phyloP scores from a whole-genome alignment of 1,139 yeast genomes.

The Lodderomyces pseudojiufengensis region DNA sequence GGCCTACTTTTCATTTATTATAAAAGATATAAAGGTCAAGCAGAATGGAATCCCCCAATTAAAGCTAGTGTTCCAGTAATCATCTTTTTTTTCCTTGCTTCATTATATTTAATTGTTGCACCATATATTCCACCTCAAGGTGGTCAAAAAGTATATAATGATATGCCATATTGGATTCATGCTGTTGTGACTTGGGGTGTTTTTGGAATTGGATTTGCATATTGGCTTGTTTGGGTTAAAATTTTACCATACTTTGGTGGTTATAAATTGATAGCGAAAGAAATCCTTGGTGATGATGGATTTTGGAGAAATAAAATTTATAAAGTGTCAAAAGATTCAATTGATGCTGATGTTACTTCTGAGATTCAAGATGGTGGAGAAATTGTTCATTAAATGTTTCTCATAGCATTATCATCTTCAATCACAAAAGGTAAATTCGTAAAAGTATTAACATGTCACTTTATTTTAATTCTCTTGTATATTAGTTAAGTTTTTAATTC shows the following conservation, averaged over 20 bases:
- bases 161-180: constrained; percentile 74
- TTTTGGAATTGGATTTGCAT: constrained; percentile 64
- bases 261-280: constrained; percentile 55
- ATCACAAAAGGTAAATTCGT: no score
- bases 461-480: no score
- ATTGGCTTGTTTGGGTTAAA: constrained; percentile 68
- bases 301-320: constrained; percentile 68
- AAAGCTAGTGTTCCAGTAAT: constrained; percentile 64
- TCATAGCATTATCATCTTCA: no score
- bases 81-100: constrained; percentile 61
- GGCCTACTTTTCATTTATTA: constrained; percentile 43
- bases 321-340: constrained; percentile 30
- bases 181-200: constrained; percentile 82
- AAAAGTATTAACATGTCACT: no score
- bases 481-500: no score
- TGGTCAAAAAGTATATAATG: constrained; percentile 64
- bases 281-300: constrained; percentile 66
- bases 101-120: constrained; percentile 68
- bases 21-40: constrained; percentile 47
- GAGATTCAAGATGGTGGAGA: constrained; percentile 13
- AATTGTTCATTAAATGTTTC: background rate
- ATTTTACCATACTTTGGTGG: constrained; percentile 57
- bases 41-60: constrained; percentile 73
- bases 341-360: constrained; percentile 15
- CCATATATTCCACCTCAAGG: constrained; percentile 76